Base-by-base conservation (phyloP, 495 filamentous ascomycete genomes). In the Talaromyces stipitatus region DNA sequence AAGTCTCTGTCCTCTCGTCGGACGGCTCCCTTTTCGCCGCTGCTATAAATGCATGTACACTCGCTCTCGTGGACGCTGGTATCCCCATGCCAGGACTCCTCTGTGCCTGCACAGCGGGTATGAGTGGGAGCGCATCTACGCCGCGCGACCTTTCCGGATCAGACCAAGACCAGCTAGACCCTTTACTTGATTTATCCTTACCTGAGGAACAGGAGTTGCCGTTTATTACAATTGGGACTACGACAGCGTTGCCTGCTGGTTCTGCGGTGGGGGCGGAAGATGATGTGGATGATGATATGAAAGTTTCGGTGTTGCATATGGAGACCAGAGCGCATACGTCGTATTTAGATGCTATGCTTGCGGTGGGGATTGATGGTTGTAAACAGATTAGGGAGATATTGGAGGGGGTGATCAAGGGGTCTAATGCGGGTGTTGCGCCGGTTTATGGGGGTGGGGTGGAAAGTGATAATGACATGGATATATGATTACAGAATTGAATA, bases 71-170 rank as follows among this genome's bases (percentile, higher is more conserved):
- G 48, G 94, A 97, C 66, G 95, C 95, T 2, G 94, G 94, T 27
- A 83, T 99, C 24, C 94, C 95, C 32, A 97, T 97, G 91, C 79
- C 81, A 2, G 90, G 94, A 63, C 92, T 96, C 63, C 78, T 97
- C 0, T 81, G 81, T n/a, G 90, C 91, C 10, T 95, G 90, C 69
- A 95, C 91, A 9, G 84, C 87, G 1, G 94, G 90, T 14, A 87
- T 86, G 62, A 91, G 88, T 10, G 75, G 76, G 0, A 82, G 81
- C 18, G 84, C 84, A 32, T 77, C 76, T 14, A 78, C 72, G 6
- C 67, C 74, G n/a, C 62, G 63, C 11, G 75, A 79, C 10, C 4
- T 20, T 0, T 11, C 20, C 0, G 4, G 24, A 18, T 30, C 48
- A 51, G 48, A 4, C n/a, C 68, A 80, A 48, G 86, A 88, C 61